phyloP scores from a whole-genome alignment of 495 filamentous ascomycete genomes.

The Lindgomyces ingoldianus region DNA sequence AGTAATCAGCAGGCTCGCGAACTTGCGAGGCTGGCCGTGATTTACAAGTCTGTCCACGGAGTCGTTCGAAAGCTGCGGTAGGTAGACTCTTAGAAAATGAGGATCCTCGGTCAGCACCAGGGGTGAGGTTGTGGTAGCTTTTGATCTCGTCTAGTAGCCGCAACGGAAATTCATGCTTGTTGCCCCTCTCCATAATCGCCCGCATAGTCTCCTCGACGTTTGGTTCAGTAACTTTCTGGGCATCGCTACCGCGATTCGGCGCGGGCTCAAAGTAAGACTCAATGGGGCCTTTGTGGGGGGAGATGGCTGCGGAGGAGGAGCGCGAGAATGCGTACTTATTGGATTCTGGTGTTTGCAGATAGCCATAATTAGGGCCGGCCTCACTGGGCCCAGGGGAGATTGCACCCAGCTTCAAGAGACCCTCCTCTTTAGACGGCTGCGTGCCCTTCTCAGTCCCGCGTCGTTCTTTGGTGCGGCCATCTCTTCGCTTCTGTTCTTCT shows the following conservation, averaged over 20 bases:
- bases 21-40: neutral
- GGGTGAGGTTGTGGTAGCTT: constrained; percentile 58
- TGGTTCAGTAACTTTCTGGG: constrained; percentile 15
- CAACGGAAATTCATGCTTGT: constrained; percentile 47
- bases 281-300: neutral
- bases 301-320: constrained; percentile 9
- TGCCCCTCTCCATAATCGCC: constrained; percentile 24
- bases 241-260: neutral
- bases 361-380: neutral
- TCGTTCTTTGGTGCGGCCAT: constrained; percentile 38
- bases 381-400: neutral
- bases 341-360: neutral
- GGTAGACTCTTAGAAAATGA: constrained; percentile 61
- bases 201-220: constrained; percentile 32
- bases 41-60: neutral
- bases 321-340: constrained; percentile 4
- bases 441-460: constrained; percentile 8
- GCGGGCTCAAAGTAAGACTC: constrained; percentile 24
- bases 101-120: constrained; percentile 52
- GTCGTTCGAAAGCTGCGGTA: constrained; percentile 45
- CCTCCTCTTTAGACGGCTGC: neutral
- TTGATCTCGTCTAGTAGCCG: constrained; percentile 64
- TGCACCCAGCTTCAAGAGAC: neutral
- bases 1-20: constrained; percentile 23
- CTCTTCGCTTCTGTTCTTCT: constrained; percentile 47